Percentiles rank a stretch among this genome's conserved stretches.
Conservation (phyloP, 176 grass and related monocot species). For the Guadua angustifolia region DNA sequence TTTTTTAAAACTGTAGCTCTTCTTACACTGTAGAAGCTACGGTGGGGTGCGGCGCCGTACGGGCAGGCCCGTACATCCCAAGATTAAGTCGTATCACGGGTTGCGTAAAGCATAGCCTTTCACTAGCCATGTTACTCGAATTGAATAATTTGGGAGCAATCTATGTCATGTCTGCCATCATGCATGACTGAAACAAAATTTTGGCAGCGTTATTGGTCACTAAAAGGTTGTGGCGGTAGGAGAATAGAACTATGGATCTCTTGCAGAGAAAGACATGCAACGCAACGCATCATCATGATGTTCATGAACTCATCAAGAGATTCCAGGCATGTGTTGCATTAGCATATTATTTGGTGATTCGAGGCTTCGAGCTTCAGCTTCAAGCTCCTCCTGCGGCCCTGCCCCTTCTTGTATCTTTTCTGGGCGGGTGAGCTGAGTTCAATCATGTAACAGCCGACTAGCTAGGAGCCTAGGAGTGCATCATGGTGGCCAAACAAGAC, state of each 20-base stretch:
- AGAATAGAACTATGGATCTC: background rate
- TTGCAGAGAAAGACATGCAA: background rate
- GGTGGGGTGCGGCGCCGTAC: too few species aligned
- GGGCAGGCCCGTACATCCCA: too few species aligned
- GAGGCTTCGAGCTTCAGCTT: too few species aligned
- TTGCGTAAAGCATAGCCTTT: background rate
- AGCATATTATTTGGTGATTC: background rate
- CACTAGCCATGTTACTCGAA: constrained; percentile 6
- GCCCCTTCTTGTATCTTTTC: background rate
- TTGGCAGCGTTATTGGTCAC: too few species aligned
- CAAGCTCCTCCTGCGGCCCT: background rate
- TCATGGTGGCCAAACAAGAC: too few species aligned
- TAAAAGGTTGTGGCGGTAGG: background rate
- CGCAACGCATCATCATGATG: background rate
- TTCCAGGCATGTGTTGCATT: background rate
- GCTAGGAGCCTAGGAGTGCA: too few species aligned
- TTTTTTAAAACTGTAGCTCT: too few species aligned
- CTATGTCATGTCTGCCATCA: background rate
- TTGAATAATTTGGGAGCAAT: background rate
- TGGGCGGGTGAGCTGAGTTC: background rate
- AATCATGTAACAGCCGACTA: background rate
- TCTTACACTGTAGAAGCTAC: too few species aligned
- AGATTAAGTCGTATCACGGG: background rate
- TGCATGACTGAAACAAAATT: background rate
- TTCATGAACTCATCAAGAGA: background rate